Conservation (phyloP, 2,329 filamentous ascomycete species). For the Atkinsonella hypoxylon region DNA sequence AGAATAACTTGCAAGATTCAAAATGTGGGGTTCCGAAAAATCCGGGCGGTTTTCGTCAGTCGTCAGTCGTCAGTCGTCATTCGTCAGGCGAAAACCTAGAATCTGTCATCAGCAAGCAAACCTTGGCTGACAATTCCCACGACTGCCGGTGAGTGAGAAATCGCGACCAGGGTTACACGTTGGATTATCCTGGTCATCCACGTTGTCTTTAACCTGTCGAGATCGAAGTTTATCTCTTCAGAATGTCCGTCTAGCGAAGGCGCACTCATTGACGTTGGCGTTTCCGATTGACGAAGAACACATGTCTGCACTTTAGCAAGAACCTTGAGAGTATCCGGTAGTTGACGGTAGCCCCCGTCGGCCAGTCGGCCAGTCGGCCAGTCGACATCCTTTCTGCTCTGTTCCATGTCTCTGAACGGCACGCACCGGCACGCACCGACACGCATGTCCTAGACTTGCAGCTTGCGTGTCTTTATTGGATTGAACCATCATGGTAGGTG, state of each 20-base stretch:
- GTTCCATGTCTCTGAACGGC: conserved; percentile 2
- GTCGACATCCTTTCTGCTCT: neutral
- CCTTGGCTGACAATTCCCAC: neutral
- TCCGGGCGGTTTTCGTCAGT: neutral
- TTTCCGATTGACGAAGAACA: too few relatives aligned
- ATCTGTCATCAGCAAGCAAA: neutral
- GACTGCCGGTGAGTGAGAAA: neutral
- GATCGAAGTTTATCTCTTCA: neutral
- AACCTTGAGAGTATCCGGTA: neutral
- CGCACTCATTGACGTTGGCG: too few relatives aligned
- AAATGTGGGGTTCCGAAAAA: neutral
- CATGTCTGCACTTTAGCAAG: neutral
- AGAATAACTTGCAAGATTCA: neutral
- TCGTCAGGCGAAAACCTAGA: neutral
- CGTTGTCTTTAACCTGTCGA: neutral
- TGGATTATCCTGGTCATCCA: neutral
- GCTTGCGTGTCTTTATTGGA: neutral
- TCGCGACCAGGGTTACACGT: neutral
- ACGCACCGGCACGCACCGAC: conserved; percentile 3
- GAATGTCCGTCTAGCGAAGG: too few relatives aligned
- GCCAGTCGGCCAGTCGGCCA: too few relatives aligned
- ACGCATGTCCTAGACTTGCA: conserved; percentile 5
- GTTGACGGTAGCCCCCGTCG: neutral
- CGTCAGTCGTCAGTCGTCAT: too few relatives aligned
- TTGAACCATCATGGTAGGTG: neutral